These are phyloP conservation scores for Crithidia mellificae DNA, from an alignment of 208 protist genomes.

Conservation along the genomic window DNA sequence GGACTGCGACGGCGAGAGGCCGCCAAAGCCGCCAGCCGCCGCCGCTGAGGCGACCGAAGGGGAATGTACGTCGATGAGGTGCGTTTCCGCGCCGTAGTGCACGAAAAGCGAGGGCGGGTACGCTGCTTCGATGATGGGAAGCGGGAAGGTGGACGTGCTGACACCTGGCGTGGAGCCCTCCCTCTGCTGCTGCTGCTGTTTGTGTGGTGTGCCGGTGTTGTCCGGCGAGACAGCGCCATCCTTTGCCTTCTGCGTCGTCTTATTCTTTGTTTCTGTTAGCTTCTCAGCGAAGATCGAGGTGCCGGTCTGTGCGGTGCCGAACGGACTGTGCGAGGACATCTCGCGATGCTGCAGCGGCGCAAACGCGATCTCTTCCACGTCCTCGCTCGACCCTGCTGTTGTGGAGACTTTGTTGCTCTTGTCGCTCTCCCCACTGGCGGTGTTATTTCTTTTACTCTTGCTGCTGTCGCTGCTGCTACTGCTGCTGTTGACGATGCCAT, in stretches of 20 bases:
- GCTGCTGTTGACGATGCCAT: neutral
- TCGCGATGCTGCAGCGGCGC: neutral
- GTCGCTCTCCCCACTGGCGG: neutral
- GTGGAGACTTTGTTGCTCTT: neutral
- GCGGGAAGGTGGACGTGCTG: neutral
- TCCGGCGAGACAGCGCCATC: neutral
- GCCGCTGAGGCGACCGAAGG: neutral
- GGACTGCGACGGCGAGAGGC: neutral
- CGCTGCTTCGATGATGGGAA: neutral
- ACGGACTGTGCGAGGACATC: conserved; percentile 21
- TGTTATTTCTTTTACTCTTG: neutral
- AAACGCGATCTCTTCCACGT: neutral
- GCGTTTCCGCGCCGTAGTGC: neutral
- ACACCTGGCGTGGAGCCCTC: neutral
- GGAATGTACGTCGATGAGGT: conserved; percentile 8
- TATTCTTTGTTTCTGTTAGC: neutral
- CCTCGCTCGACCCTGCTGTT: neutral
- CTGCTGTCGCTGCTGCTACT: neutral
- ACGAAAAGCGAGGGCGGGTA: conserved; percentile 7
- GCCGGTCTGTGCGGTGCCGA: neutral
- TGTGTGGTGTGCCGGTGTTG: neutral
- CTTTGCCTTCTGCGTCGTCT: too few species aligned
- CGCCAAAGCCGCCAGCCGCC: neutral
- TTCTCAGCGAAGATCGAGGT: neutral
- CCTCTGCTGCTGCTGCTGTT: neutral